Evolutionary conservation across 768 basidiomycete species (phyloP).

Genomic region (Favolaschia claudopus): DNA sequence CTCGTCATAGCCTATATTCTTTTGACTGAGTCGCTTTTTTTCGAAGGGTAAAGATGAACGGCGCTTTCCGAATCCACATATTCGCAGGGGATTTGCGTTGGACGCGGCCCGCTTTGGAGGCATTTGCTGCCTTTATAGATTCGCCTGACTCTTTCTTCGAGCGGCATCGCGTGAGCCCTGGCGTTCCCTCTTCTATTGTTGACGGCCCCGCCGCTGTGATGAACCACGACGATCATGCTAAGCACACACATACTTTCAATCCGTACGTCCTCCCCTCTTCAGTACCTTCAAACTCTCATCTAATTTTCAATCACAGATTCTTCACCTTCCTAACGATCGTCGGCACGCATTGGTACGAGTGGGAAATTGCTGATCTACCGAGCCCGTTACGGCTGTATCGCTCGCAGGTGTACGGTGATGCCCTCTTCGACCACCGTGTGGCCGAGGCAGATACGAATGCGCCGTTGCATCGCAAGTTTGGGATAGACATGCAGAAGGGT

Average conservation of each 20-base stretch:
- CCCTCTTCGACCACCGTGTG: conserved; percentile 23
- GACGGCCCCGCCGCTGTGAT: conserved; percentile 20
- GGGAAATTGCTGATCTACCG: conserved; percentile 25
- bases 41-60: conserved; percentile 28
- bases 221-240: conserved; percentile 1
- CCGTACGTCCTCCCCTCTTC: conserved; percentile 11
- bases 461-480: conserved; percentile 24
- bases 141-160: conserved; percentile 26
- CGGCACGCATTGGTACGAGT: conserved; percentile 28
- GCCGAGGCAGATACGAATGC: conserved; percentile 21
- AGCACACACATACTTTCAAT: conserved; percentile 7
- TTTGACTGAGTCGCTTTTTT: neutral
- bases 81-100: conserved; percentile 20
- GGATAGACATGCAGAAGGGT: conserved; percentile 28
- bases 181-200: conserved; percentile 18
- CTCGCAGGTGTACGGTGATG: conserved; percentile 25
- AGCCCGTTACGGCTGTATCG: conserved; percentile 28
- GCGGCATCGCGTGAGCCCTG: conserved; percentile 9
- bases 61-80: conserved; percentile 28
- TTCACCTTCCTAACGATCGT: conserved; percentile 29
- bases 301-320: conserved; percentile 5
- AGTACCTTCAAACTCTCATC: neutral
- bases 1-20: neutral
- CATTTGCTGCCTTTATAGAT: conserved; percentile 24
- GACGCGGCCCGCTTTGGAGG: conserved; percentile 18